Conservation (phyloP, 768 basidiomycete species). For the Leucogyrophana mollusca region DNA sequence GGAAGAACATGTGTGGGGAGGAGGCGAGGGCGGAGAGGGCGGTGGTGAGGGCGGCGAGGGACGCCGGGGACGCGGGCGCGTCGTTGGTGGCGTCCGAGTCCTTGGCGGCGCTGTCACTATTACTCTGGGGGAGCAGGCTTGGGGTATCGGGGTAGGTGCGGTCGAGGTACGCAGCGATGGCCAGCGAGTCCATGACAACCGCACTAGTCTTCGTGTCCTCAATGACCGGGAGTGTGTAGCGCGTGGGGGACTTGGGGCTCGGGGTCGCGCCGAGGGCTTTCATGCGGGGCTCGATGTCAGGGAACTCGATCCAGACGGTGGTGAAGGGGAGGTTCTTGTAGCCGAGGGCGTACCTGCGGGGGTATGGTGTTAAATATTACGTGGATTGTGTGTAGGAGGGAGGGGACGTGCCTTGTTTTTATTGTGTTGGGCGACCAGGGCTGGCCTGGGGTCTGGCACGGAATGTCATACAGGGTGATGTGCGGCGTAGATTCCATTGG, state of each 20-base stretch:
- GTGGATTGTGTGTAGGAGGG: background rate
- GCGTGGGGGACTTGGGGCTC: background rate
- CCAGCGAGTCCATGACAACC: slow-evolving; percentile 39
- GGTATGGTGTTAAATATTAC: too few relatives aligned
- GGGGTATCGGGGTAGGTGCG: slow-evolving; percentile 44
- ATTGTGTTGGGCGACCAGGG: slow-evolving; percentile 39
- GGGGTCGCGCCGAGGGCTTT: slow-evolving; percentile 25
- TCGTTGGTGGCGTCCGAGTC: too few relatives aligned
- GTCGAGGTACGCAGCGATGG: slow-evolving; percentile 53
- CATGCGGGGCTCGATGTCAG: slow-evolving; percentile 39
- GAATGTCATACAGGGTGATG: slow-evolving; percentile 36
- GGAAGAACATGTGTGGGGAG: slow-evolving; percentile 8
- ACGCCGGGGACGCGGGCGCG: too few relatives aligned
- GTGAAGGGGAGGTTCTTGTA: slow-evolving; percentile 39
- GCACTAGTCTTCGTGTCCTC: slow-evolving; percentile 41
- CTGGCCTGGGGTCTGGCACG: slow-evolving; percentile 21
- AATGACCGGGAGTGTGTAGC: slow-evolving; percentile 49
- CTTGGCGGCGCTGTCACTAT: too few relatives aligned
- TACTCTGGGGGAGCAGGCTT: slow-evolving; percentile 29
- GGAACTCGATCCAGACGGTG: slow-evolving; percentile 53
- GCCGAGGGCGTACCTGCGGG: slow-evolving; percentile 26
- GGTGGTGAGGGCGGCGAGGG: too few relatives aligned
- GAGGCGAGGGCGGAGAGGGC: too few relatives aligned
- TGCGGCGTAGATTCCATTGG: too few relatives aligned
- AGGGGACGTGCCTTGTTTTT: slow-evolving; percentile 30